Conservation (phyloP, 495 filamentous ascomycete genomes). For the Arthonia radiata region DNA sequence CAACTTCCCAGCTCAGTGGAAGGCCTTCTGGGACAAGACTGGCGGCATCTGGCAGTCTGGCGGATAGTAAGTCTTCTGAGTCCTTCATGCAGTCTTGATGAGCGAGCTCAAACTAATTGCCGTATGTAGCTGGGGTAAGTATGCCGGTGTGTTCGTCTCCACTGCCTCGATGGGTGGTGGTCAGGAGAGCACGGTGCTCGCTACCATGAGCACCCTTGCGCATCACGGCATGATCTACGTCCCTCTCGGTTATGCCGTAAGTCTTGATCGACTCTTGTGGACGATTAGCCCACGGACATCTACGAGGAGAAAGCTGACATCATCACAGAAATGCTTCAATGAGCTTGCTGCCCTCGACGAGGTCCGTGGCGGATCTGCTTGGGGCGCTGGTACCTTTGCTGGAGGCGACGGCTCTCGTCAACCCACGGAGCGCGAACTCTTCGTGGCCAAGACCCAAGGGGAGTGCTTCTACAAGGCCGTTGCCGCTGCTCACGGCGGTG, state of each 20-base stretch:
- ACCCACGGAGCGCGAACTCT: constrained; percentile 47
- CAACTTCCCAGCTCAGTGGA: constrained; percentile 96
- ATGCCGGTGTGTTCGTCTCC: constrained; percentile 74
- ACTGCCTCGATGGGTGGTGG: constrained; percentile 67
- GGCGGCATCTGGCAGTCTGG: constrained; percentile 43
- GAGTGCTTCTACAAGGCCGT: constrained; percentile 65
- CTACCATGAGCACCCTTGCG: constrained; percentile 62
- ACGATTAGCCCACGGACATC: too few relatives aligned
- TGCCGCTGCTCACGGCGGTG: constrained; percentile 41
- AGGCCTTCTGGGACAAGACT: constrained; percentile 67
- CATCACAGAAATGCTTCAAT: constrained; percentile 49
- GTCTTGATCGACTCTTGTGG: too few relatives aligned
- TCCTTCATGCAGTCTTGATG: too few relatives aligned
- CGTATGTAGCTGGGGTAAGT: constrained; percentile 85
- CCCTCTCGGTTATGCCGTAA: constrained; percentile 82
- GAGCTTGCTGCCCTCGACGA: constrained; percentile 42
- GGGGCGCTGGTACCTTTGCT: constrained; percentile 88
- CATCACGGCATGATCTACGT: constrained; percentile 95
- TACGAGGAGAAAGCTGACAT: too few relatives aligned
- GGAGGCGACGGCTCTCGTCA: constrained; percentile 60
- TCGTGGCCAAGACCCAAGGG: constrained; percentile 60
- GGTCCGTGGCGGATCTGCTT: constrained; percentile 64
- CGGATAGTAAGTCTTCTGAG: too few relatives aligned
- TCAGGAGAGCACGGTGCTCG: constrained; percentile 69
- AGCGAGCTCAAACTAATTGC: too few relatives aligned